Conservation (phyloP, 192 early-diverging fungal genomes). For the Gryganskiella cystojenkinii region DNA sequence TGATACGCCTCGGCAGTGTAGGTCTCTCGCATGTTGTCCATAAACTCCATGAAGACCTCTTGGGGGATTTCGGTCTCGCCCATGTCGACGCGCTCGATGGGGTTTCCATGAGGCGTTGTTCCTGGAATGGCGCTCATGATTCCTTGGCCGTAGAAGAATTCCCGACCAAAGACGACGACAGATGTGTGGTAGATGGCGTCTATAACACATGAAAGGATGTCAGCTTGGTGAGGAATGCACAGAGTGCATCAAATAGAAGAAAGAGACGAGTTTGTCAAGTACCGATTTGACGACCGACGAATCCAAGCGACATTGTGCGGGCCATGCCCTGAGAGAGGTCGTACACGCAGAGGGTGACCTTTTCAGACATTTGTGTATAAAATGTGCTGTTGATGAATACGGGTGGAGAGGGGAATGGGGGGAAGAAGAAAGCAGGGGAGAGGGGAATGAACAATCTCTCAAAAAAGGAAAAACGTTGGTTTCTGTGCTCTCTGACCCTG, state of each 20-base stretch:
- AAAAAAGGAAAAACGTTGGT: too few species aligned
- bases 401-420: background rate
- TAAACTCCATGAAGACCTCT: conserved; percentile 76
- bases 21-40: conserved; percentile 66
- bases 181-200: conserved; percentile 77
- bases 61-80: conserved; percentile 79
- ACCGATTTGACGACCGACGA: conserved; percentile 78
- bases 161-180: conserved; percentile 79
- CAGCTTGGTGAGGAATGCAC: too few species aligned
- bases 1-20: conserved; percentile 83
- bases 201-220: conserved; percentile 27
- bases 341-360: conserved; percentile 68
- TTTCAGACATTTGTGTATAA: conserved; percentile 19
- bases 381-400: background rate
- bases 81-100: conserved; percentile 77
- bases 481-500: too few species aligned
- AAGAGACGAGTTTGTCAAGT: background rate
- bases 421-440: background rate
- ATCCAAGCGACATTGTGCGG: conserved; percentile 64
- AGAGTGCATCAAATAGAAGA: too few species aligned
- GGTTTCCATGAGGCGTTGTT: conserved; percentile 72
- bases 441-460: too few species aligned
- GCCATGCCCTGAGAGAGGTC: conserved; percentile 84
- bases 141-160: conserved; percentile 86
- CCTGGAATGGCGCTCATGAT: conserved; percentile 62